Percentiles rank a stretch among this genome's conserved stretches.
Evolutionary conservation across 2,329 filamentous ascomycete genomes (phyloP).

Genomic region (Bertia moriformis): DNA sequence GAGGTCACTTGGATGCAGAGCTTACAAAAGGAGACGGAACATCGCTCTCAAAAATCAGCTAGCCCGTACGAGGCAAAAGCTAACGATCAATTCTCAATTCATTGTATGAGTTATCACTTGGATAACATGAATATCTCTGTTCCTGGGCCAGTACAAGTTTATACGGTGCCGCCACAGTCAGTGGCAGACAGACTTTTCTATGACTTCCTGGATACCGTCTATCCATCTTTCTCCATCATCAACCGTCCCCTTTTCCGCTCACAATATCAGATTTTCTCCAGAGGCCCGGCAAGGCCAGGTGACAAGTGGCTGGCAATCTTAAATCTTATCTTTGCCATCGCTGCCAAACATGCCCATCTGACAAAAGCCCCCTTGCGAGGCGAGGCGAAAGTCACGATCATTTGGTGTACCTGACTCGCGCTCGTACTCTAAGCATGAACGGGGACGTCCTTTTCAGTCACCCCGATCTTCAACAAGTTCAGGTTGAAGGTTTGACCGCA

Average conservation of each 20-base stretch:
- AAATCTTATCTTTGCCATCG: conserved; percentile 28
- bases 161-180: conserved; percentile 21
- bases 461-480: conserved; percentile 26
- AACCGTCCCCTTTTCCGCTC: conserved; percentile 20
- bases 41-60: conserved; percentile 7
- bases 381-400: conserved; percentile 21
- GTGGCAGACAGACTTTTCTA: conserved; percentile 23
- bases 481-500: conserved; percentile 23
- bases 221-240: conserved; percentile 26
- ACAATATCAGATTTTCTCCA: conserved; percentile 20
- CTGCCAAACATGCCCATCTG: conserved; percentile 23
- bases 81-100: conserved; percentile 6
- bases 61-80: neutral
- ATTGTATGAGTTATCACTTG: conserved; percentile 21
- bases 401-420: conserved; percentile 24
- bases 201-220: conserved; percentile 22
- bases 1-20: conserved; percentile 27
- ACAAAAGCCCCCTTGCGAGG: conserved; percentile 23
- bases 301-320: conserved; percentile 18
- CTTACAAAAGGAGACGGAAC: conserved; percentile 18
- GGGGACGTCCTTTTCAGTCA: conserved; percentile 23
- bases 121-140: conserved; percentile 24
- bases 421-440: conserved; percentile 23
- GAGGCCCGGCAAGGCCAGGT: conserved; percentile 16
- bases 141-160: conserved; percentile 21